phyloP scores from a whole-genome alignment of 1,139 yeast genomes.

The Pichia sp. region DNA sequence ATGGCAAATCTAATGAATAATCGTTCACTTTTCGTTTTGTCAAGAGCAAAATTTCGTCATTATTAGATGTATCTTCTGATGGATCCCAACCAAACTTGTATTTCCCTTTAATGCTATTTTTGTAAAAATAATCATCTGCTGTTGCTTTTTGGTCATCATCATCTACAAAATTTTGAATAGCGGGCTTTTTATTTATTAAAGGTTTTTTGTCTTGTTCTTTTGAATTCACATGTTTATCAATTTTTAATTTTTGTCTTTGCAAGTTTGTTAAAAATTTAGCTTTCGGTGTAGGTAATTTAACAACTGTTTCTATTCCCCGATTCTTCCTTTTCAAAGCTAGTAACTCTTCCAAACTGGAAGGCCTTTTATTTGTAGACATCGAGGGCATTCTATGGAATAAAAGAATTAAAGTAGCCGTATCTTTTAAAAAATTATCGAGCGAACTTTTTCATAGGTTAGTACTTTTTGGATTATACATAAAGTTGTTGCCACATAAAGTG shows the following conservation, averaged over 20 bases:
- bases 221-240: conserved; percentile 20
- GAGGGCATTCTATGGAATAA: not conserved
- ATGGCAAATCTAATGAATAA: conserved; percentile 15
- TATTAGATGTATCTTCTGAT: conserved; percentile 55
- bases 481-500: too few relatives aligned
- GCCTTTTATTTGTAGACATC: conserved; percentile 18
- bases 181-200: not conserved
- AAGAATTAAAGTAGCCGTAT: not conserved
- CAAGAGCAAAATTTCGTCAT: conserved; percentile 38
- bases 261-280: conserved; percentile 44
- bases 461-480: too few relatives aligned
- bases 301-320: not conserved
- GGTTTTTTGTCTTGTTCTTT: not conserved
- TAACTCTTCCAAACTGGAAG: conserved; percentile 30
- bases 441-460: too few relatives aligned
- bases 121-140: not conserved
- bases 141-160: not conserved
- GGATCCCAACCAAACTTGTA: conserved; percentile 69
- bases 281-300: conserved; percentile 1
- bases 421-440: not conserved
- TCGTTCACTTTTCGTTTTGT: conserved; percentile 16
- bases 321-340: conserved; percentile 2
- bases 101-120: conserved; percentile 15
- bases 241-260: conserved; percentile 37
- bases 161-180: not conserved